Evolutionary conservation across 495 filamentous ascomycete species (phyloP).

Genomic region (Chaetomidium leptoderma): DNA sequence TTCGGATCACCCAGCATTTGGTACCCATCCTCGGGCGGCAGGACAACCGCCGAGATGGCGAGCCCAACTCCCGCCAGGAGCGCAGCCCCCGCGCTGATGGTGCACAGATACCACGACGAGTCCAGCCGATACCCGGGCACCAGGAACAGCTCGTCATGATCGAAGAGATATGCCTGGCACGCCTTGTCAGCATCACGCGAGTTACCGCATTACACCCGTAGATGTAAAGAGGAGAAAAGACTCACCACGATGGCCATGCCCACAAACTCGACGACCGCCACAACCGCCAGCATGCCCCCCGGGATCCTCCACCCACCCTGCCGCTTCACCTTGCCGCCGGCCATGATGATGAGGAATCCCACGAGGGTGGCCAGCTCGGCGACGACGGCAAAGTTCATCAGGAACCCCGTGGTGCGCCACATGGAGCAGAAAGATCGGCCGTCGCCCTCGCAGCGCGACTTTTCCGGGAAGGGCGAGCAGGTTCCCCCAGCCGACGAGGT

Average conservation of each 20-base stretch:
- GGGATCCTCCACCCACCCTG: slow-evolving; percentile 75
- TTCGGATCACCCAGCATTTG: slow-evolving; percentile 39
- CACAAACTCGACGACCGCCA: slow-evolving; percentile 58
- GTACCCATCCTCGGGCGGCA: slow-evolving; percentile 83
- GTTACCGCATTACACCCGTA: too few species aligned
- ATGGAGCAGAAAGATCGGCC: slow-evolving; percentile 68
- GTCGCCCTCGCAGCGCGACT: slow-evolving; percentile 60
- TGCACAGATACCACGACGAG: slow-evolving; percentile 71
- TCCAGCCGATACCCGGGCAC: slow-evolving; percentile 76
- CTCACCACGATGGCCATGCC: slow-evolving; percentile 73
- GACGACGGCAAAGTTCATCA: slow-evolving; percentile 77
- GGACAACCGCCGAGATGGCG: slow-evolving; percentile 55
- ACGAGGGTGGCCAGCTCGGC: slow-evolving; percentile 71
- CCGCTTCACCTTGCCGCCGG: slow-evolving; percentile 70
- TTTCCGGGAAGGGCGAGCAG: slow-evolving; percentile 55
- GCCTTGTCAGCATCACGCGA: neutral
- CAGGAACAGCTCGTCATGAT: slow-evolving; percentile 81
- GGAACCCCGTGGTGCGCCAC: slow-evolving; percentile 83
- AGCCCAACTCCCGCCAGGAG: slow-evolving; percentile 59
- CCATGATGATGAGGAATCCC: slow-evolving; percentile 66
- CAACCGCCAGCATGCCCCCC: slow-evolving; percentile 56
- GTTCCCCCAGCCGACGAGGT: slow-evolving; percentile 38
- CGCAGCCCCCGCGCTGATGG: slow-evolving; percentile 64
- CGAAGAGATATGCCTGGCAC: slow-evolving; percentile 71
- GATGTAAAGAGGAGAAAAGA: too few species aligned